phyloP scores from a whole-genome alignment of 2,329 filamentous ascomycete species.

The Aspergillus eucalypticola region DNA sequence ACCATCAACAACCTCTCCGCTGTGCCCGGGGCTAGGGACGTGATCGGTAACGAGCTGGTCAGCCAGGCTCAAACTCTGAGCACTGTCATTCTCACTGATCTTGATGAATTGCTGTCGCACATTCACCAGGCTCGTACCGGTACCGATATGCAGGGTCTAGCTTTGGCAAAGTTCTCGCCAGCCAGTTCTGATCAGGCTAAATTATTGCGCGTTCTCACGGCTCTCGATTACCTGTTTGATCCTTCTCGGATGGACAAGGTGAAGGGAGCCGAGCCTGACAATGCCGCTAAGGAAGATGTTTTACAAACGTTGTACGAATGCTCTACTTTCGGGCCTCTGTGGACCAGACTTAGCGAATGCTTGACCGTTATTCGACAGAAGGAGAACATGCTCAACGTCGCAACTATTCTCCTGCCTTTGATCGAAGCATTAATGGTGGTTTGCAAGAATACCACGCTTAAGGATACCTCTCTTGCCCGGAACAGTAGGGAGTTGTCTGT shows the following conservation, averaged over 20 bases:
- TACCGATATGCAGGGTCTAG: constrained; percentile 92
- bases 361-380: constrained; percentile 84
- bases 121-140: constrained; percentile 84
- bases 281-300: constrained; percentile 76
- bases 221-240: constrained; percentile 93
- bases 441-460: constrained; percentile 92
- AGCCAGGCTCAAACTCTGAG: constrained; percentile 82
- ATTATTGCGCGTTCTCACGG: constrained; percentile 84
- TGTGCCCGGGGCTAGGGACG: constrained; percentile 83
- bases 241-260: constrained; percentile 64
- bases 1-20: constrained; percentile 98
- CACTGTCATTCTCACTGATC: constrained; percentile 78
- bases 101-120: constrained; percentile 80
- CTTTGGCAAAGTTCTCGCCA: constrained; percentile 92
- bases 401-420: constrained; percentile 88
- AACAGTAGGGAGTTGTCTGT: constrained; percentile 67
- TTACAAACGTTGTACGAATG: constrained; percentile 88
- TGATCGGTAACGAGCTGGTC: constrained; percentile 92
- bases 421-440: constrained; percentile 99
- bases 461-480: constrained; percentile 60
- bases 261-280: constrained; percentile 54
- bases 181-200: constrained; percentile 97
- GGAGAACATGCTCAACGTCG: constrained; percentile 95
- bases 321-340: constrained; percentile 83
- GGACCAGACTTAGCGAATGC: constrained; percentile 88